Percentiles rank a stretch among this genome's conserved stretches.
phyloP scores from a whole-genome alignment of 306 rosid genomes.

The Comarum palustre region DNA sequence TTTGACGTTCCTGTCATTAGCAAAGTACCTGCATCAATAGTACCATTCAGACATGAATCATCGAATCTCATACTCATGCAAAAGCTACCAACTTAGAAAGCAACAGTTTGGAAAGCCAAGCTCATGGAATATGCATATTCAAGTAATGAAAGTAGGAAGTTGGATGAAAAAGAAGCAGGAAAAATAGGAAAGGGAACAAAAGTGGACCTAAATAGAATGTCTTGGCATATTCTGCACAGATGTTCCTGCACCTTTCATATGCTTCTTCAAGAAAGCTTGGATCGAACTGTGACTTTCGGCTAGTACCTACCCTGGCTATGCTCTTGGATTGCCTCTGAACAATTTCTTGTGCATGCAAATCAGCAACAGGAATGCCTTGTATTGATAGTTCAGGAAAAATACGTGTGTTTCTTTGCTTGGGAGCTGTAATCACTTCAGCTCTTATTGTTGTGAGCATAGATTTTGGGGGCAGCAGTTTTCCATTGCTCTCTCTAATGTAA shows the following conservation, averaged over 20 bases:
- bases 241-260: slow-evolving; percentile 65
- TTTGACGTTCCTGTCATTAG: slow-evolving; percentile 77
- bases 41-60: neutral
- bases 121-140: neutral
- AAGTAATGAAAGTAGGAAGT: neutral
- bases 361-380: slow-evolving; percentile 51
- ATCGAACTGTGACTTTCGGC: slow-evolving; percentile 27
- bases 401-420: slow-evolving; percentile 27
- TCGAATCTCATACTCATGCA: neutral
- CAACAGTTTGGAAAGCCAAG: neutral
- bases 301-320: slow-evolving; percentile 5
- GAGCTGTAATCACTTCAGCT: slow-evolving; percentile 43
- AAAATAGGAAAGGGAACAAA: slow-evolving; percentile 8
- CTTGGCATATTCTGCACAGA: slow-evolving; percentile 86
- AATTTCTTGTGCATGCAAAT: slow-evolving; percentile 54
- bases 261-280: slow-evolving; percentile 64
- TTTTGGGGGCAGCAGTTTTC: slow-evolving; percentile 21
- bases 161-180: neutral
- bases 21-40: slow-evolving; percentile 55
- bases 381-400: slow-evolving; percentile 40
- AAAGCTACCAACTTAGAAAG: neutral
- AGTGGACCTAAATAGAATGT: slow-evolving; percentile 70
- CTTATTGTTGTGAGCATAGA: slow-evolving; percentile 21
- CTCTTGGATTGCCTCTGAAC: slow-evolving; percentile 57
- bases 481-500: slow-evolving; percentile 24